phyloP scores from a whole-genome alignment of 2,329 filamentous ascomycete genomes.

The Bipolaris oryzae region DNA sequence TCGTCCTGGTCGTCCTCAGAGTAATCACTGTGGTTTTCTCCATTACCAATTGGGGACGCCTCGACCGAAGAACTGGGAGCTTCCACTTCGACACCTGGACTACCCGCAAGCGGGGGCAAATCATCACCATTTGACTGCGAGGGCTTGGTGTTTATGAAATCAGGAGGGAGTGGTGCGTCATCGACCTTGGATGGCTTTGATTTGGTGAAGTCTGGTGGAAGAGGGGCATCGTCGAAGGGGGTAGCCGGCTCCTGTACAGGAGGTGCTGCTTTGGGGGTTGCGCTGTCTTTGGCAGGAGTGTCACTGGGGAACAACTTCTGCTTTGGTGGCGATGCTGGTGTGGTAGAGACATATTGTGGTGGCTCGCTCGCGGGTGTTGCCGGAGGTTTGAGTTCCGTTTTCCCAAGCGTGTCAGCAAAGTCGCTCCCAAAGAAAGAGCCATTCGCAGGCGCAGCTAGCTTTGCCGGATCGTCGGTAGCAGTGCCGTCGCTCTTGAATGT shows the following conservation, averaged over 20 bases:
- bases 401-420: constrained; percentile 65
- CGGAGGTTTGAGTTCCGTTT: constrained; percentile 39
- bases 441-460: constrained; percentile 52
- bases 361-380: constrained; percentile 49
- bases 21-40: constrained; percentile 32
- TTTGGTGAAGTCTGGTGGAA: constrained; percentile 46
- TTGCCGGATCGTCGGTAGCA: constrained; percentile 64
- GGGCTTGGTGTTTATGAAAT: constrained; percentile 38
- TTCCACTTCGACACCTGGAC: constrained; percentile 54
- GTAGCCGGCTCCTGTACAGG: constrained; percentile 35
- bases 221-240: constrained; percentile 44
- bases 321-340: constrained; percentile 43
- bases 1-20: constrained; percentile 49
- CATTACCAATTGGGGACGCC: constrained; percentile 42
- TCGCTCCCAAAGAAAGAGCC: constrained; percentile 65
- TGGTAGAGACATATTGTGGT: constrained; percentile 46
- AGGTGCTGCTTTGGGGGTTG: constrained; percentile 40
- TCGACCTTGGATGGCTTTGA: constrained; percentile 34
- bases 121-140: constrained; percentile 47
- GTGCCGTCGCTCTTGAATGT: constrained; percentile 70
- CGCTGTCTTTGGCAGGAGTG: constrained; percentile 23
- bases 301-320: constrained; percentile 29
- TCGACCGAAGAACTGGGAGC: constrained; percentile 44
- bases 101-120: constrained; percentile 54
- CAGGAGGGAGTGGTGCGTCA: constrained; percentile 47